Conservation (phyloP, 2,329 filamentous ascomycete species). For the Scortechinia acanthostroma region DNA sequence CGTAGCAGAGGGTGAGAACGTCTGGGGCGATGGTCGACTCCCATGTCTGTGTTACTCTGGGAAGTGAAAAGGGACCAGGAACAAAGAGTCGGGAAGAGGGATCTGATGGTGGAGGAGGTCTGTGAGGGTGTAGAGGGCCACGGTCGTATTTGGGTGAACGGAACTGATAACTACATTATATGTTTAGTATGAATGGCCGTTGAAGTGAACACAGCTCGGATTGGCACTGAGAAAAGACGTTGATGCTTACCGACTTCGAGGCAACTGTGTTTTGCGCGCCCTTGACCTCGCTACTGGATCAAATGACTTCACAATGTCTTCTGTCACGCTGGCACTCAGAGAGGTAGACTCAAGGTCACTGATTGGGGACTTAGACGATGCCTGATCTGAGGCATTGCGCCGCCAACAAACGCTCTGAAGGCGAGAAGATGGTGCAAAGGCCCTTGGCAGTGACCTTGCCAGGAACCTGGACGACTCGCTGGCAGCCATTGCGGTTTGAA, state of each 20-base stretch:
- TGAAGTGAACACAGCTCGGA: neutral
- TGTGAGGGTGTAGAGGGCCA: constrained; percentile 85
- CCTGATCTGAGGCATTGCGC: constrained; percentile 36
- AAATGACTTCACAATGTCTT: constrained; percentile 32
- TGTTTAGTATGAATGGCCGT: neutral
- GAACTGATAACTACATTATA: constrained; percentile 74
- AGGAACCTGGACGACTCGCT: constrained; percentile 26
- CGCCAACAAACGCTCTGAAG: constrained; percentile 19
- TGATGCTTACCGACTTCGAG: constrained; percentile 40
- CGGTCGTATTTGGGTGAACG: constrained; percentile 91
- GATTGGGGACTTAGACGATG: constrained; percentile 18
- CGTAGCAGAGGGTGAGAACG: constrained; percentile 81
- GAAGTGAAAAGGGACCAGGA: constrained; percentile 82
- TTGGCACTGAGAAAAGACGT: too few relatives aligned
- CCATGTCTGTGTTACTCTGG: constrained; percentile 84
- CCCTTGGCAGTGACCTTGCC: constrained; percentile 23
- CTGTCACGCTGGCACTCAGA: constrained; percentile 21
- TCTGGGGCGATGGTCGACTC: constrained; percentile 79
- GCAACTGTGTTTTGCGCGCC: constrained; percentile 29
- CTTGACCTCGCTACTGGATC: constrained; percentile 37
- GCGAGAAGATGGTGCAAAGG: constrained; percentile 17
- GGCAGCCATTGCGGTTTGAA: constrained; percentile 21
- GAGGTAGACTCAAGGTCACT: constrained; percentile 27
- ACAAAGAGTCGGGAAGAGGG: constrained; percentile 81
- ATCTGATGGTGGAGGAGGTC: constrained; percentile 79